Base-by-base conservation (phyloP, 352 stramenopile species). In the Blastocystis sp. region DNA sequence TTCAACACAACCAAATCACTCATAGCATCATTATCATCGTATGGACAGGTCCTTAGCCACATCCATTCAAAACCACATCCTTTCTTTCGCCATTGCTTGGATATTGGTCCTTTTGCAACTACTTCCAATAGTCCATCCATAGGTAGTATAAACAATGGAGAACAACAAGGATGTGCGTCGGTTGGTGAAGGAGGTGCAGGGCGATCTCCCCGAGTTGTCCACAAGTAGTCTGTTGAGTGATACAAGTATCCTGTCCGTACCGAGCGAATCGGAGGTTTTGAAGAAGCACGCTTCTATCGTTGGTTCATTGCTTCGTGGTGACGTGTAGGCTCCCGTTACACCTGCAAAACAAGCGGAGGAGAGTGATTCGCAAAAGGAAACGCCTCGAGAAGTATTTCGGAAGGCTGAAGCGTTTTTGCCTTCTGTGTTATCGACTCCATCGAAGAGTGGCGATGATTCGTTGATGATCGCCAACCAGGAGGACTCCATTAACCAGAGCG, bases 221-320 rank as follows among this genome's bases (percentile, higher is more conserved):
- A 61, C 74, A 1, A 84, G 74, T 21, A 84, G 43, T 45, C 19
- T 84, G 9, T 56, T 84, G 53, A 84, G 74, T 48, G 74, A 84
- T 84, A 70, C 74, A 10, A 84, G 74, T 28, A 45, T 69, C 34
- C 14, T 84, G 5, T 84, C 74, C 1, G 1, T 62, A 1, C 38
- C 43, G 4, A 65, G 10, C 19, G 74, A 84, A 41, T 56, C 74
- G 1, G 74, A 84, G 9, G 3, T 84, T 1, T 14, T 66, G 23
- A 84, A 67, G n/a, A 45, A 45, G n/a, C 74, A 84, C 28, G 69
- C 67, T 19, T 84, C 74, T 28, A 41, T 59, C 43, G 74, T 66
- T 56, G 34, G 2, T 84, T 21, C 2, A 66, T 10, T 48, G 64
- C 40, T 53, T 84, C 9, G 5, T 69, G 41, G 17, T 62, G 3